phyloP scores from a whole-genome alignment of 106 monocot genomes.

The Phalaenopsis aphrodite region DNA sequence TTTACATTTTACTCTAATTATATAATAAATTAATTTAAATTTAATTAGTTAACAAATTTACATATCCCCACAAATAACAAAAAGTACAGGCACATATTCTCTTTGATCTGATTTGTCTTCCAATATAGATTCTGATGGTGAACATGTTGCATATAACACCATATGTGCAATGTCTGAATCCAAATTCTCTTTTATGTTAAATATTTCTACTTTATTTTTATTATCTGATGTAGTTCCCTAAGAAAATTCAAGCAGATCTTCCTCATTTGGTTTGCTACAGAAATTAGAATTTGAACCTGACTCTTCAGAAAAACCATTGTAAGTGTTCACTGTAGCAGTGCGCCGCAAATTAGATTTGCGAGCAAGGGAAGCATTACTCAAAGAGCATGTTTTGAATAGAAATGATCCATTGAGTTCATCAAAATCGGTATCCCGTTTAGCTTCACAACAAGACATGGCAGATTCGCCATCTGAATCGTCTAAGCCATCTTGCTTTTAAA shows the following conservation, averaged over 20 bases:
- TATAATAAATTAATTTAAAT: too few relatives aligned
- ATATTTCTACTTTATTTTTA: background rate
- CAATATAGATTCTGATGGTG: background rate
- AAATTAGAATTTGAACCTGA: constrained; percentile 13
- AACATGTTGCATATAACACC: background rate
- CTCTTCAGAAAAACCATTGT: constrained; percentile 13
- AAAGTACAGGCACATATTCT: too few relatives aligned
- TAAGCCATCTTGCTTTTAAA: constrained; percentile 25
- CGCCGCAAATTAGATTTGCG: constrained; percentile 7
- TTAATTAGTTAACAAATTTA: too few relatives aligned
- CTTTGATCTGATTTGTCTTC: background rate
- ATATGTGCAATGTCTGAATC: background rate
- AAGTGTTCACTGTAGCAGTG: constrained; percentile 1
- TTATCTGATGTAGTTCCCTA: background rate
- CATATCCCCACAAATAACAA: too few relatives aligned
- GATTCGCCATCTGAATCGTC: constrained; percentile 43
- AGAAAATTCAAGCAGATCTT: background rate
- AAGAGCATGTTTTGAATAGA: constrained; percentile 35
- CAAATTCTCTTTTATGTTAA: background rate
- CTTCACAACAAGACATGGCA: constrained; percentile 16
- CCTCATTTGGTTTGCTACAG: constrained; percentile 9
- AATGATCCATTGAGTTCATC: constrained; percentile 39
- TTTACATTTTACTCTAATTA: too few relatives aligned
- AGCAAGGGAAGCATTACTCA: constrained; percentile 16
- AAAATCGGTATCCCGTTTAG: constrained; percentile 1